Base-by-base conservation (phyloP, 805 yeast genomes). In the Hanseniaspora opuntiae region DNA sequence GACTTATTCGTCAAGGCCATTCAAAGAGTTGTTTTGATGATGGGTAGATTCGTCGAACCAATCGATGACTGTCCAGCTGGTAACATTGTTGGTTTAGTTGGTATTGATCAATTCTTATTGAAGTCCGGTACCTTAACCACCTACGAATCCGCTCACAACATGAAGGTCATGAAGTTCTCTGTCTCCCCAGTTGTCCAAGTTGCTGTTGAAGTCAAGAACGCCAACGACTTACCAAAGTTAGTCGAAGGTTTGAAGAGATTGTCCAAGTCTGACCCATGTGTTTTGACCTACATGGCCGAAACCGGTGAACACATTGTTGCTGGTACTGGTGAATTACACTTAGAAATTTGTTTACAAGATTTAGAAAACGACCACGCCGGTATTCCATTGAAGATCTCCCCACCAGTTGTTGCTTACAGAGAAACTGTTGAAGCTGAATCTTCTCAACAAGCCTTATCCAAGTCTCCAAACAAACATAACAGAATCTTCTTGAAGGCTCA, bases 401-500 rank as follows among this genome's bases (percentile, higher is more conserved):
- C 95, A 68, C 97, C 98, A 64, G 95, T 90, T 65, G 98, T 90
- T 68, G 74, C 97, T 67, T 90, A 90, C 90, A 86, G 96, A 83
- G 98, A 90, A 82, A 90, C 97, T 60, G 96, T 89, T 72, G 83
- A 81, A 68, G 82, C 76, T 69, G 94, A 85, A 77, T 90, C 97
- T 58, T 81, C 93, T 69, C 93, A 88, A 82, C 80, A 78, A 70
- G 97, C 98, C 68, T 81, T 90, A 70, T 89, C 98, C 64, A 90
- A 90, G 82, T 90, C 98, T 73, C 97, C 97, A 77, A 90, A 90
- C 94, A 90, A 90, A 87, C 98, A 90, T 79, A 90, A 90, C 96
- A 90, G 98, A 86, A 81, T 90, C 73, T 90, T 87, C 84, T 81
- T 90, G 70, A 88, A 84, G 79, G 97, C 97, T 73, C 82, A 84